Evolutionary conservation across 495 filamentous ascomycete genomes (phyloP).

Genomic region (Aspergillus haitiensis): DNA sequence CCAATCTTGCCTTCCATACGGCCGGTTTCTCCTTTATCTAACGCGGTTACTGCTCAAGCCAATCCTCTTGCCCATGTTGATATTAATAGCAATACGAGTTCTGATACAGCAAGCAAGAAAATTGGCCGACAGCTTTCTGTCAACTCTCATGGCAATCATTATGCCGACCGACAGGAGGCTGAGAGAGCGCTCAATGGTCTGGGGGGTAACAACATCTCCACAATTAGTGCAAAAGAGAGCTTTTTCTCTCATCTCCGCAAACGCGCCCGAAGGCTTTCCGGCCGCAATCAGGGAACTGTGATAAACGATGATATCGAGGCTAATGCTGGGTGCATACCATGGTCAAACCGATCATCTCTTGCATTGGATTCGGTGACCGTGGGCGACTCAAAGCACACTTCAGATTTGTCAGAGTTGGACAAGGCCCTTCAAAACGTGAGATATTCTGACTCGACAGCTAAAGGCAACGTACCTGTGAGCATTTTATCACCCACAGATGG

Average conservation of each 20-base stretch:
- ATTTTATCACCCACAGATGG: slow-evolving; percentile 49
- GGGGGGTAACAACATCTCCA: slow-evolving; percentile 63
- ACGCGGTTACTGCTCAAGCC: slow-evolving; percentile 88
- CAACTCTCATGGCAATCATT: slow-evolving; percentile 91
- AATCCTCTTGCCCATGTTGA: slow-evolving; percentile 44
- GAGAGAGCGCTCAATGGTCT: slow-evolving; percentile 82
- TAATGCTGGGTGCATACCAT: slow-evolving; percentile 86
- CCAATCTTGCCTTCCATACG: slow-evolving; percentile 95
- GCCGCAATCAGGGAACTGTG: slow-evolving; percentile 74
- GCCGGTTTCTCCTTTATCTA: slow-evolving; percentile 89
- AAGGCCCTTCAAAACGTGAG: slow-evolving; percentile 73
- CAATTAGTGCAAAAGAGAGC: slow-evolving; percentile 76
- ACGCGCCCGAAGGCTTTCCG: slow-evolving; percentile 87
- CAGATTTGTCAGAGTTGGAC: slow-evolving; percentile 65
- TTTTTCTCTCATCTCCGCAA: slow-evolving; percentile 98
- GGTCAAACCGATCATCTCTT: slow-evolving; percentile 83
- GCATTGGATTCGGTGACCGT: slow-evolving; percentile 63
- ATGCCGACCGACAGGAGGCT: slow-evolving; percentile 86
- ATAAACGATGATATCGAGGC: slow-evolving; percentile 86
- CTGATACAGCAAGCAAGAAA: slow-evolving; percentile 75
- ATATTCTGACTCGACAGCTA: slow-evolving; percentile 57
- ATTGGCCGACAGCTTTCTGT: slow-evolving; percentile 94
- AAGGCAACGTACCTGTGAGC: slow-evolving; percentile 50
- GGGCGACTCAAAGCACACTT: slow-evolving; percentile 52
- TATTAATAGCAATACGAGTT: slow-evolving; percentile 33